Evolutionary conservation across 2,329 filamentous ascomycete species (phyloP).

Genomic region (Claviceps maximensis): DNA sequence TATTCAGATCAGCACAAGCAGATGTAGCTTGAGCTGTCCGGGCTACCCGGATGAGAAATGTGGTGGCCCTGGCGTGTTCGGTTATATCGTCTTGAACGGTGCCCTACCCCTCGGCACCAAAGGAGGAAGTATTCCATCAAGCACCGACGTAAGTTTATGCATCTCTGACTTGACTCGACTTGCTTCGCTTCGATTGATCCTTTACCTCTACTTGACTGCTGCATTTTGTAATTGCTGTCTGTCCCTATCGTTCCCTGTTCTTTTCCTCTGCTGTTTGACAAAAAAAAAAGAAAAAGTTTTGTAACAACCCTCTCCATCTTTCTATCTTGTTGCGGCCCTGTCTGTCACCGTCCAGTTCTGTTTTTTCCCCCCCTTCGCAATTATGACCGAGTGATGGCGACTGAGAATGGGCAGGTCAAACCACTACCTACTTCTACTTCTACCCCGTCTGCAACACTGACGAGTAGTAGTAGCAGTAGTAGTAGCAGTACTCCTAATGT

Average conservation of each 20-base stretch:
- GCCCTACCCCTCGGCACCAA: constrained; percentile 42
- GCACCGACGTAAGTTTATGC: constrained; percentile 16
- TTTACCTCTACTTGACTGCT: neutral
- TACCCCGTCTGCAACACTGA: constrained; percentile 11
- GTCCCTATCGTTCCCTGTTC: neutral
- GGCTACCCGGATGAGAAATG: constrained; percentile 57
- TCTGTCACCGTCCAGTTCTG: neutral
- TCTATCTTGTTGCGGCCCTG: neutral
- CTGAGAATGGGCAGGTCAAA: constrained; percentile 23
- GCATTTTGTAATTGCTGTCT: neutral
- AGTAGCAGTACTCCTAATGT: constrained; percentile 22
- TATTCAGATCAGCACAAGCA: constrained; percentile 23
- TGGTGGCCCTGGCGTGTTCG: constrained; percentile 47
- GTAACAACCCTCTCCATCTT: neutral
- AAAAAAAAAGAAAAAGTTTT: too few species aligned
- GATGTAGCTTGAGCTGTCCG: constrained; percentile 49
- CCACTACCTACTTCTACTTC: constrained; percentile 12
- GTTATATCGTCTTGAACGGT: constrained; percentile 47
- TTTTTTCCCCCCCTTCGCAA: constrained; percentile 4
- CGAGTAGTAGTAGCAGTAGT: constrained; percentile 7
- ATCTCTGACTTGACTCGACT: constrained; percentile 3
- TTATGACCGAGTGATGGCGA: constrained; percentile 16
- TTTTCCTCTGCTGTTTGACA: neutral
- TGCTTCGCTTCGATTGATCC: neutral
- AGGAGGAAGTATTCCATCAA: constrained; percentile 13